Percentiles rank a stretch among this genome's conserved stretches.
These are phyloP conservation scores for Thuidium tamariscinum DNA, from an alignment of 225 moss, liverwort and hornwort species.

Conservation along the genomic window DNA sequence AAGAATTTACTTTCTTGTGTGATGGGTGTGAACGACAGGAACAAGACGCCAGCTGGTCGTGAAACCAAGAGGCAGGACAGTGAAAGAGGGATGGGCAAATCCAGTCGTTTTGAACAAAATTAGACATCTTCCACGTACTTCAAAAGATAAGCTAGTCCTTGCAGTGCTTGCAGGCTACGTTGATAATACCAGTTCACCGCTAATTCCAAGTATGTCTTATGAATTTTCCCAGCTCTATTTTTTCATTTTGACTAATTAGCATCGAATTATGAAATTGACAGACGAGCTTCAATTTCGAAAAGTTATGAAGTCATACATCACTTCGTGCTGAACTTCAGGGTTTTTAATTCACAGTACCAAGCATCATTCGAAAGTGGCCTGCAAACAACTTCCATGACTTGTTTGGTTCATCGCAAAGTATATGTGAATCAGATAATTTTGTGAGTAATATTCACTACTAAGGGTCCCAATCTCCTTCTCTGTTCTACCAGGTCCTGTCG, in stretches of 20 bases:
- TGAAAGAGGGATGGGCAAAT: constrained; percentile 15
- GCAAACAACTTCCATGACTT: background rate
- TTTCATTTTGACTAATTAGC: background rate
- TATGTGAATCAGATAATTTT: background rate
- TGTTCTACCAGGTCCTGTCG: constrained; percentile 33
- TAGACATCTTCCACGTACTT: constrained; percentile 32
- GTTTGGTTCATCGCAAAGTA: background rate
- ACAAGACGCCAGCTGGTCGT: constrained; percentile 29
- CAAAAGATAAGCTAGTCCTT: constrained; percentile 37
- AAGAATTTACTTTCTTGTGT: background rate
- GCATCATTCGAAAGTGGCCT: background rate
- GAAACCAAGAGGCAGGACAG: constrained; percentile 33
- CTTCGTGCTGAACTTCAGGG: background rate
- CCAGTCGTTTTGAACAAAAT: constrained; percentile 1
- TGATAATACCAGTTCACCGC: constrained; percentile 23
- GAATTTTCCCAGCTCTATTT: background rate
- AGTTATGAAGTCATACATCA: background rate
- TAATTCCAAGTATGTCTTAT: constrained; percentile 26
- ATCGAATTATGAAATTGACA: background rate
- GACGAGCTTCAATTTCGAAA: background rate
- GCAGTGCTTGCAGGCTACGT: constrained; percentile 35
- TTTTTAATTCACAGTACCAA: background rate
- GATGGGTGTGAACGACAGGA: constrained; percentile 5
- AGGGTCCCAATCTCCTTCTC: background rate
- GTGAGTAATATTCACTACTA: background rate